These are phyloP conservation scores for Mentha longifolia DNA, from an alignment of 257 asterid species.

Conservation along the genomic window DNA sequence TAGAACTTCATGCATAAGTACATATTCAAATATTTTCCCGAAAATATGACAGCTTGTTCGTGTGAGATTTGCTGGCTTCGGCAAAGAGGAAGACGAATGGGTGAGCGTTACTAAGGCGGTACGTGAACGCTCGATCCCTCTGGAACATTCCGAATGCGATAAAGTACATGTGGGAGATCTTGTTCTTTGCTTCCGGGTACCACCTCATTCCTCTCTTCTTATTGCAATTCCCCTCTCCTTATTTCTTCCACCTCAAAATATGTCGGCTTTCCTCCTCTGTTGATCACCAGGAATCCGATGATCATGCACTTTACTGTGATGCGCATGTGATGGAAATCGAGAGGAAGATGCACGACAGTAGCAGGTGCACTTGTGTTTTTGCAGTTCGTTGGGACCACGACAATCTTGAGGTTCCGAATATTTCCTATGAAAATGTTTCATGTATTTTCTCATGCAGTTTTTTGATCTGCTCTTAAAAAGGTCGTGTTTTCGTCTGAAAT, in stretches of 20 bases:
- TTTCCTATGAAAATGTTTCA: neutral
- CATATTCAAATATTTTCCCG: neutral
- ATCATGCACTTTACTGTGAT: conserved; percentile 64
- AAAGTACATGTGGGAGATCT: conserved; percentile 71
- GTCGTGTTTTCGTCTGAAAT: conserved; percentile 5
- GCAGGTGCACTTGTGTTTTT: conserved; percentile 68
- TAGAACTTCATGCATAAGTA: neutral
- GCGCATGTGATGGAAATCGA: conserved; percentile 65
- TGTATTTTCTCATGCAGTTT: neutral
- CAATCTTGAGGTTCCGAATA: conserved; percentile 56
- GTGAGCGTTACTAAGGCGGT: conserved; percentile 60
- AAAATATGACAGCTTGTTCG: conserved; percentile 62
- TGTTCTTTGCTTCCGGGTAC: conserved; percentile 87
- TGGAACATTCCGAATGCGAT: conserved; percentile 72
- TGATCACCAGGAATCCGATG: conserved; percentile 56
- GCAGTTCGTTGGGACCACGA: conserved; percentile 63
- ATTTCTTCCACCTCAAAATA: neutral
- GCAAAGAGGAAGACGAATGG: conserved; percentile 90
- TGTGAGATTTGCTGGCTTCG: conserved; percentile 82
- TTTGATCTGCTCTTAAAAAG: neutral
- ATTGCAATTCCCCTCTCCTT: neutral
- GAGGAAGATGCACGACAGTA: conserved; percentile 47
- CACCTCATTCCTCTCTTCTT: conserved; percentile 4
- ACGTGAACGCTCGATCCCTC: conserved; percentile 87
- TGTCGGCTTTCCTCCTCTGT: neutral